A percentile compares a stretch with the other conserved stretches of the same genome.
These are phyloP conservation scores for Dendrostoma leiphaemia DNA, from an alignment of 2,329 filamentous ascomycete species.

Conservation along the genomic window DNA sequence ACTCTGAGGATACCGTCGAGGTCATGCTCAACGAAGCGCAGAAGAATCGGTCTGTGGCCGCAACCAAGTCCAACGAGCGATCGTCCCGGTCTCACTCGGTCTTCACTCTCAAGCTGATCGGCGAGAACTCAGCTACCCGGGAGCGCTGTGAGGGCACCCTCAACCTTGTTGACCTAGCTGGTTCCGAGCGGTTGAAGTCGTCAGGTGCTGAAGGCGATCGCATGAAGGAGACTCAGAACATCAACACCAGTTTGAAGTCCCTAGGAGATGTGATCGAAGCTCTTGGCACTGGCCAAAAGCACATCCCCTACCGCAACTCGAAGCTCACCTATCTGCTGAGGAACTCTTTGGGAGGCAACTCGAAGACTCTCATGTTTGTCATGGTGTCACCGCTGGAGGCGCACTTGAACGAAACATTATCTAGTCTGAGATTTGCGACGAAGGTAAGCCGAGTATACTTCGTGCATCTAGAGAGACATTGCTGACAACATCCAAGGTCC, in stretches of 20 bases:
- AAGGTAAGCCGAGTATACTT: slow-evolving; percentile 58
- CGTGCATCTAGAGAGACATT: background rate
- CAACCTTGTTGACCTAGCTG: slow-evolving; percentile 93
- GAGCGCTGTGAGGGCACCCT: slow-evolving; percentile 90
- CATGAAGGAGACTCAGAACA: slow-evolving; percentile 92
- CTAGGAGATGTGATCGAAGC: slow-evolving; percentile 93
- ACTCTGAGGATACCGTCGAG: slow-evolving; percentile 78
- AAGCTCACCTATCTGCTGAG: slow-evolving; percentile 95
- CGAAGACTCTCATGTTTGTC: slow-evolving; percentile 98
- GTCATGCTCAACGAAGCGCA: slow-evolving; percentile 76
- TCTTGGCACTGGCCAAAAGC: slow-evolving; percentile 77
- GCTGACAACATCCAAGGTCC: slow-evolving; percentile 48
- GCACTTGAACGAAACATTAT: slow-evolving; percentile 89
- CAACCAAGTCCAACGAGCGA: slow-evolving; percentile 95
- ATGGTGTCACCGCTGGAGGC: slow-evolving; percentile 93
- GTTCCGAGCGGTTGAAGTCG: slow-evolving; percentile 86
- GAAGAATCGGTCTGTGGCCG: slow-evolving; percentile 85
- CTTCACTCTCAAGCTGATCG: slow-evolving; percentile 80
- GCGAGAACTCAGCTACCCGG: slow-evolving; percentile 70
- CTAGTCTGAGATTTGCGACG: slow-evolving; percentile 91
- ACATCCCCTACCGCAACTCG: slow-evolving; percentile 93
- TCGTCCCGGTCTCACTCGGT: slow-evolving; percentile 94
- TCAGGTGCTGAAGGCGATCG: slow-evolving; percentile 83
- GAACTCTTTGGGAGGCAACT: slow-evolving; percentile 92
- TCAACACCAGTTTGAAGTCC: slow-evolving; percentile 92